Conservation (phyloP, 1,284 basidiomycete genomes). For the Volvariella volvacea region DNA sequence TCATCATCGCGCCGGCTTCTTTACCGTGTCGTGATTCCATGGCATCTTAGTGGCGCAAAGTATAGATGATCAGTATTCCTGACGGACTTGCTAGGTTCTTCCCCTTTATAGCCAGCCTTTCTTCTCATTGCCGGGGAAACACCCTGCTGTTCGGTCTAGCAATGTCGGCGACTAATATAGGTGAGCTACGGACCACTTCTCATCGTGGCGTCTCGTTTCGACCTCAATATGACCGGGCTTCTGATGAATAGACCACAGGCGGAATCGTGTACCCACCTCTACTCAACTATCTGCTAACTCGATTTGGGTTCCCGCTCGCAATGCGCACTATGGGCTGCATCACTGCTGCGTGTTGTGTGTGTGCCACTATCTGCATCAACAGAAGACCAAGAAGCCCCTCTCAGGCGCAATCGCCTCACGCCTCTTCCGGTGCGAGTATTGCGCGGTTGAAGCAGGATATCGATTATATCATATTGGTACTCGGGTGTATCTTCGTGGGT, state of each 20-base stretch:
- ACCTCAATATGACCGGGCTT: not conserved
- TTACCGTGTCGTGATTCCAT: no score
- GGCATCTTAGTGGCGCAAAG: no score
- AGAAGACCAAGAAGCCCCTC: slow-evolving; percentile 11
- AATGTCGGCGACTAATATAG: slow-evolving; percentile 46
- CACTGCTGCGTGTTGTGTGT: slow-evolving; percentile 31
- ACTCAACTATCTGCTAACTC: slow-evolving; percentile 48
- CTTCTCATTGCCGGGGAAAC: slow-evolving; percentile 47
- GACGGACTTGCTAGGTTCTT: slow-evolving; percentile 34
- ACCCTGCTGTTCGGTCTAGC: slow-evolving; percentile 53
- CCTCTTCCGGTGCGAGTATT: no score
- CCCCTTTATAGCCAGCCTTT: slow-evolving; percentile 46
- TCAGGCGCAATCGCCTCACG: no score
- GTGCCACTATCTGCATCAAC: slow-evolving; percentile 36
- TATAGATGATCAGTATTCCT: no score
- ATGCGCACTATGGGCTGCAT: slow-evolving; percentile 43
- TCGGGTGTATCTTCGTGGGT: slow-evolving; percentile 43
- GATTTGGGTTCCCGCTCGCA: slow-evolving; percentile 56
- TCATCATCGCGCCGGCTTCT: no score
- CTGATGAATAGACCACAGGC: slow-evolving; percentile 28
- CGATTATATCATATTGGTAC: slow-evolving; percentile 36
- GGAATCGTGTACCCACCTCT: slow-evolving; percentile 65
- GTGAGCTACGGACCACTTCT: slow-evolving; percentile 23
- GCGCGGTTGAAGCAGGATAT: slow-evolving; percentile 28
- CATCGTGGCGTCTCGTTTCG: not conserved